Conservation (phyloP, 306 rosid species). For the Canavalia ensiformis region DNA sequence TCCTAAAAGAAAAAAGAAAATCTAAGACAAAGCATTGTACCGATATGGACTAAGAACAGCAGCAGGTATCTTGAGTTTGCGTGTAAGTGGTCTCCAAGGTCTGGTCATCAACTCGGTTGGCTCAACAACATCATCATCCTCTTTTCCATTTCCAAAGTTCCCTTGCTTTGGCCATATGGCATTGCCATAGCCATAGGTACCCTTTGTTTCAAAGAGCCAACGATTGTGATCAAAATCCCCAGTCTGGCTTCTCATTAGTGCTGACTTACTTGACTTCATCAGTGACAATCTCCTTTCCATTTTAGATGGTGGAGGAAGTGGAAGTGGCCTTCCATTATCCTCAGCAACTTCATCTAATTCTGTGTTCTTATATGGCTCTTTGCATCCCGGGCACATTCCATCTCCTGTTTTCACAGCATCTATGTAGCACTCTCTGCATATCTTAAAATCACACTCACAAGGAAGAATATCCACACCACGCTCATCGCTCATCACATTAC, state of each 20-base stretch:
- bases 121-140: constrained; percentile 64
- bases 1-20: not conserved
- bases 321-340: constrained; percentile 70
- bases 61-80: constrained; percentile 93
- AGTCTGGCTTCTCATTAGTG: constrained; percentile 86
- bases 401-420: constrained; percentile 89
- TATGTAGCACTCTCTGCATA: constrained; percentile 90
- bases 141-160: constrained; percentile 70
- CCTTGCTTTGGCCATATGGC: constrained; percentile 97
- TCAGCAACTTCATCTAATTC: constrained; percentile 81
- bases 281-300: constrained; percentile 89
- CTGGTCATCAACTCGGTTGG: constrained; percentile 77
- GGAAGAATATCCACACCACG: constrained; percentile 92
- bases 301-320: constrained; percentile 86
- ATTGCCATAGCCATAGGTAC: constrained; percentile 97
- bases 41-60: constrained; percentile 92
- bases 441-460: constrained; percentile 97
- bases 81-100: constrained; percentile 94
- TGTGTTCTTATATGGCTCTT: constrained; percentile 83
- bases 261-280: constrained; percentile 92
- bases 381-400: constrained; percentile 90
- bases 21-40: constrained; percentile 47
- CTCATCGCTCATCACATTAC: constrained; percentile 89
- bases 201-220: constrained; percentile 95
- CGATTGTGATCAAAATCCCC: constrained; percentile 93